phyloP scores from a whole-genome alignment of 2,329 filamentous ascomycete genomes.

The Pyrenophora teres region DNA sequence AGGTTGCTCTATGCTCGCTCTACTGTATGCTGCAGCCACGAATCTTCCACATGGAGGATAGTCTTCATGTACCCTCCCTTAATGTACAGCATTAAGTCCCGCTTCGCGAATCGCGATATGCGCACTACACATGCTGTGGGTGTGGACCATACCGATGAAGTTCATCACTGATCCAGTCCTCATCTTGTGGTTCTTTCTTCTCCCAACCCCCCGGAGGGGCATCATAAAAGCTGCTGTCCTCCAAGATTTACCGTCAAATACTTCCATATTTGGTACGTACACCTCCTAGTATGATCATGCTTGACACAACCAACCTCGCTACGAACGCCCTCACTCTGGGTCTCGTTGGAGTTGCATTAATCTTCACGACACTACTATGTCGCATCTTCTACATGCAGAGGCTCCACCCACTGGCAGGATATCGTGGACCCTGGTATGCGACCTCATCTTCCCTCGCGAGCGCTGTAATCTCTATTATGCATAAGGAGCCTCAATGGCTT shows the following conservation, averaged over 20 bases:
- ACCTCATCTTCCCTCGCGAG: conserved; percentile 42
- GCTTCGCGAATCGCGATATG: conserved; percentile 1
- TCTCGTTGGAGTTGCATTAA: conserved; percentile 3
- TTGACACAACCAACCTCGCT: not conserved
- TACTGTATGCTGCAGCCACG: not conserved
- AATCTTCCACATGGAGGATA: not conserved
- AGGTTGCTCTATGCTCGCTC: no score
- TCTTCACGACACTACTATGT: conserved; percentile 15
- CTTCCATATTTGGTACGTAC: not conserved
- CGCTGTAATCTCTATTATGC: conserved; percentile 33
- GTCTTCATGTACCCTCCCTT: not conserved
- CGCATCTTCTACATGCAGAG: conserved; percentile 46
- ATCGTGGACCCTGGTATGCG: conserved; percentile 50
- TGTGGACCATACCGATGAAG: not conserved
- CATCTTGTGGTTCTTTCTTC: no score
- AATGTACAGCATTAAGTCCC: not conserved
- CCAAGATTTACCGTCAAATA: no score
- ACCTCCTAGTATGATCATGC: not conserved
- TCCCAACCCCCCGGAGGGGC: no score
- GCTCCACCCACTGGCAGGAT: conserved; percentile 50
- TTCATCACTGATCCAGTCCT: not conserved
- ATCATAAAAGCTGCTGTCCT: no score
- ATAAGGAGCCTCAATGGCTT: conserved; percentile 38
- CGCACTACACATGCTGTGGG: not conserved
- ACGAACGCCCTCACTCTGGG: conserved; percentile 4